Conservation (phyloP, 2,329 filamentous ascomycete species). For the Parafenestella ontariensis region DNA sequence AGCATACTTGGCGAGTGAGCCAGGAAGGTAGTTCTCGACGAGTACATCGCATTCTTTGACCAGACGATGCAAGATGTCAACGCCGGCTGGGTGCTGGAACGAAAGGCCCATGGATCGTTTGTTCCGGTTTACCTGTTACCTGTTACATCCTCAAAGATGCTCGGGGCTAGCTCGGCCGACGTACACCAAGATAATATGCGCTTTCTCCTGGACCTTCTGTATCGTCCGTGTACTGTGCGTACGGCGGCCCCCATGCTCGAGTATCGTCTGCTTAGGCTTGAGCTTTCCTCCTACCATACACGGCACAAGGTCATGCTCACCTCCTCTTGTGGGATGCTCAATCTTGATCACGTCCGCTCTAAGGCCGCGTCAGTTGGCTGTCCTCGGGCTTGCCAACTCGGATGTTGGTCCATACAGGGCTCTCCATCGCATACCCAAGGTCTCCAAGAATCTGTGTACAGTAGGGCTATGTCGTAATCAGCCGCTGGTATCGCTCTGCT, state of each 20-base stretch:
- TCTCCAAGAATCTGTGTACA: conserved; percentile 97
- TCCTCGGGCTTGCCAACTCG: conserved; percentile 30
- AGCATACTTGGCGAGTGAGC: conserved; percentile 84
- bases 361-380: conserved; percentile 23
- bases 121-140: conserved; percentile 83
- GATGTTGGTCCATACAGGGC: conserved; percentile 44
- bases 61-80: conserved; percentile 85
- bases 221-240: conserved; percentile 74
- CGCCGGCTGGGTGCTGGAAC: conserved; percentile 83
- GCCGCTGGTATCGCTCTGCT: background rate
- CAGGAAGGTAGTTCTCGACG: conserved; percentile 96
- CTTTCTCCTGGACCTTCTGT: conserved; percentile 80
- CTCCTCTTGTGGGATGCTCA: conserved; percentile 74
- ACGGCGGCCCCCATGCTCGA: conserved; percentile 94
- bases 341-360: conserved; percentile 98
- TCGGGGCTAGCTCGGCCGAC: conserved; percentile 23
- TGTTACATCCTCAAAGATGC: background rate
- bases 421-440: conserved; percentile 73
- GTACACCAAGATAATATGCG: conserved; percentile 89
- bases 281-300: background rate
- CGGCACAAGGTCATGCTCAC: conserved; percentile 9
- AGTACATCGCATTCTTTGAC: conserved; percentile 87
- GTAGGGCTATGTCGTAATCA: conserved; percentile 72
- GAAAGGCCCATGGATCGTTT: conserved; percentile 94
- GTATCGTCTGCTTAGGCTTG: conserved; percentile 74